phyloP scores from a whole-genome alignment of 768 basidiomycete genomes.

The Lactifluus rugatus region DNA sequence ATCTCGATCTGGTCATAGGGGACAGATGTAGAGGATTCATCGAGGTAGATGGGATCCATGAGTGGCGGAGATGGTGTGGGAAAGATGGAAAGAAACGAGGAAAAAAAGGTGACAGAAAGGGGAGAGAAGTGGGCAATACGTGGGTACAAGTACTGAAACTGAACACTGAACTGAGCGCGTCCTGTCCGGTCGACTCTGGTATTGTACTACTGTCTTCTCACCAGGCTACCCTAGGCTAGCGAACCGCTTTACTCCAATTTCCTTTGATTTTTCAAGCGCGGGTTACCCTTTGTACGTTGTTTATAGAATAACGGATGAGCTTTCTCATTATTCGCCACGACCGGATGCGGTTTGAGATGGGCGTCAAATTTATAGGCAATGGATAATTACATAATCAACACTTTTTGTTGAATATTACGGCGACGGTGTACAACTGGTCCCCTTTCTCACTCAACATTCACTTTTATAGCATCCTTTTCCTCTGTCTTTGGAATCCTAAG shows the following conservation, averaged over 20 bases:
- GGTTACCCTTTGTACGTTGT: background rate
- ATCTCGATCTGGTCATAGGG: conserved; percentile 17
- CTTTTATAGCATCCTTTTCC: conserved; percentile 44
- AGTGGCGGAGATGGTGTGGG: conserved; percentile 1
- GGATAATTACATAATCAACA: conserved; percentile 2
- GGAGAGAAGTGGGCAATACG: background rate
- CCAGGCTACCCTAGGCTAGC: background rate
- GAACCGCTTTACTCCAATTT: background rate
- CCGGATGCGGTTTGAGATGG: conserved; percentile 2
- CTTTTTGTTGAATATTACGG: background rate
- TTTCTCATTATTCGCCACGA: background rate
- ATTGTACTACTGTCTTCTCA: background rate
- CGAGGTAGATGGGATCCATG: conserved; percentile 21
- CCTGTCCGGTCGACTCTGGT: background rate
- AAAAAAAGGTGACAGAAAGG: conserved; percentile 7
- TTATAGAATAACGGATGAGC: background rate
- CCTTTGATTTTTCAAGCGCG: background rate
- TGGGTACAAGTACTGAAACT: background rate
- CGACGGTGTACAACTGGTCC: background rate
- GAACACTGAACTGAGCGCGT: conserved; percentile 6
- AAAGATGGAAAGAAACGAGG: conserved; percentile 2
- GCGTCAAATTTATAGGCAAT: conserved; percentile 3
- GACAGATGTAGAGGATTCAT: conserved; percentile 6
- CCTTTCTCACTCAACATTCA: conserved; percentile 31
- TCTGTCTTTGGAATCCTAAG: conserved; percentile 50